Conservation (phyloP, 2,329 filamentous ascomycete genomes). For the Penicillium concentricum region DNA sequence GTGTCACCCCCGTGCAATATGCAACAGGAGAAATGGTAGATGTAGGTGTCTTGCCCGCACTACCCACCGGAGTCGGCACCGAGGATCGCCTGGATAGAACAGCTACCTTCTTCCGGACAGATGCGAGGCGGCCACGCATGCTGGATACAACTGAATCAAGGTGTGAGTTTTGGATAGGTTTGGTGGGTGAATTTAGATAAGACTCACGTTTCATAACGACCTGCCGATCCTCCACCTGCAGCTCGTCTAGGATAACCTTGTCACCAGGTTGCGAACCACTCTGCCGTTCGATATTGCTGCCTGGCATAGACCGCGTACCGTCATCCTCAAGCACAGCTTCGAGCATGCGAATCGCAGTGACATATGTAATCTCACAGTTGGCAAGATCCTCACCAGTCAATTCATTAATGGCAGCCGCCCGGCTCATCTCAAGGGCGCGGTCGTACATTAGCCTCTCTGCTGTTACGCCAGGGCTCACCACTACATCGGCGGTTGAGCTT, state of each 20-base stretch:
- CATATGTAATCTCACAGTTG: conserved; percentile 89
- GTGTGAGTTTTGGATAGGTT: neutral
- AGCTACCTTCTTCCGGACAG: conserved; percentile 51
- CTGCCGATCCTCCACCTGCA: conserved; percentile 49
- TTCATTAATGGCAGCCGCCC: conserved; percentile 90
- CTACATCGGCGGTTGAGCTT: conserved; percentile 71
- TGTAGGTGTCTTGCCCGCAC: conserved; percentile 28
- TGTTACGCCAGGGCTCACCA: conserved; percentile 82
- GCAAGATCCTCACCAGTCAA: conserved; percentile 84
- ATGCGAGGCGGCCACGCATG: conserved; percentile 48
- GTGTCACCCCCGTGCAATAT: conserved; percentile 35
- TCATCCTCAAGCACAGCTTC: conserved; percentile 91
- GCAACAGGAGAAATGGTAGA: conserved; percentile 33
- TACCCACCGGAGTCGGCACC: conserved; percentile 39
- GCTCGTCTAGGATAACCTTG: conserved; percentile 41
- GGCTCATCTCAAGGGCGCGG: conserved; percentile 93
- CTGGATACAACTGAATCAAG: conserved; percentile 45
- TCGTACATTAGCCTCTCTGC: conserved; percentile 99
- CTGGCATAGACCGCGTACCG: conserved; percentile 45
- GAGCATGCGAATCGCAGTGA: conserved; percentile 89
- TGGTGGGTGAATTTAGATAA: neutral
- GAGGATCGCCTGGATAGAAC: conserved; percentile 46
- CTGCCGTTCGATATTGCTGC: conserved; percentile 19
- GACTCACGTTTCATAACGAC: conserved; percentile 52
- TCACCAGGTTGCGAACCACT: conserved; percentile 34